Percentiles rank a stretch among this genome's conserved stretches.
Evolutionary conservation across 1,284 basidiomycete species (phyloP).

Genomic region (Fistulina hepatica): DNA sequence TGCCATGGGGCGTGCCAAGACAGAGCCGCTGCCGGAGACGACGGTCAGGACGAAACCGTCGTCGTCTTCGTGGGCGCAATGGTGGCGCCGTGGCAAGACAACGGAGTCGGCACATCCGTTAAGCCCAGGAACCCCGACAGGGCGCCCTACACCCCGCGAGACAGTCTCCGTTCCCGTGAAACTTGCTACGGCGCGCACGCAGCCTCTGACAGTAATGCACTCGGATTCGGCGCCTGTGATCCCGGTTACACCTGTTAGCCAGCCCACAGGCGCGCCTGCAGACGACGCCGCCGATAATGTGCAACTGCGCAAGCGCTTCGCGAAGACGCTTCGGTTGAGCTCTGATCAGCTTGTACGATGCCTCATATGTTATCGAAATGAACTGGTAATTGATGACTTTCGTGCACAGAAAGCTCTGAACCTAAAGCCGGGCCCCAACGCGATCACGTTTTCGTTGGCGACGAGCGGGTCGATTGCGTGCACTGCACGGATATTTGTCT

Average conservation of each 20-base stretch:
- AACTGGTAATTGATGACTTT: neutral
- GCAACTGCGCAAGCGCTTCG: slow-evolving; percentile 42
- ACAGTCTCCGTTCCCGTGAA: slow-evolving; percentile 6
- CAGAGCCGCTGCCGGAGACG: slow-evolving; percentile 23
- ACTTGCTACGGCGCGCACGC: neutral
- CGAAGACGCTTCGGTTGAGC: slow-evolving; percentile 80
- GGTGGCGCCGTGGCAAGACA: slow-evolving; percentile 57
- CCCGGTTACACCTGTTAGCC: slow-evolving; percentile 26
- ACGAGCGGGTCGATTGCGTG: slow-evolving; percentile 81
- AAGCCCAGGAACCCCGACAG: slow-evolving; percentile 9
- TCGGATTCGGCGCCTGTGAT: slow-evolving; percentile 28
- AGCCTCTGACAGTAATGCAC: slow-evolving; percentile 17
- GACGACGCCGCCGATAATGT: slow-evolving; percentile 8
- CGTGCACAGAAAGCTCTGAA: slow-evolving; percentile 69
- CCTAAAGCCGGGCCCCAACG: slow-evolving; percentile 83
- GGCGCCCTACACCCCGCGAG: slow-evolving; percentile 23
- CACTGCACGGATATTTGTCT: slow-evolving; percentile 90
- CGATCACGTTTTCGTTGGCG: slow-evolving; percentile 92
- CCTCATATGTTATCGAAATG: neutral
- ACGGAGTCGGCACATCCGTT: slow-evolving; percentile 15
- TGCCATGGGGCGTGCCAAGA: slow-evolving; percentile 12
- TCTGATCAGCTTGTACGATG: slow-evolving; percentile 23
- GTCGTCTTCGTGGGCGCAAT: slow-evolving; percentile 60
- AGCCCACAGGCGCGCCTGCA: slow-evolving; percentile 14
- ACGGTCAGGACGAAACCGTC: slow-evolving; percentile 32